Conservation (phyloP, 2,329 filamentous ascomycete species). For the Neocatenulostroma microsporum region DNA sequence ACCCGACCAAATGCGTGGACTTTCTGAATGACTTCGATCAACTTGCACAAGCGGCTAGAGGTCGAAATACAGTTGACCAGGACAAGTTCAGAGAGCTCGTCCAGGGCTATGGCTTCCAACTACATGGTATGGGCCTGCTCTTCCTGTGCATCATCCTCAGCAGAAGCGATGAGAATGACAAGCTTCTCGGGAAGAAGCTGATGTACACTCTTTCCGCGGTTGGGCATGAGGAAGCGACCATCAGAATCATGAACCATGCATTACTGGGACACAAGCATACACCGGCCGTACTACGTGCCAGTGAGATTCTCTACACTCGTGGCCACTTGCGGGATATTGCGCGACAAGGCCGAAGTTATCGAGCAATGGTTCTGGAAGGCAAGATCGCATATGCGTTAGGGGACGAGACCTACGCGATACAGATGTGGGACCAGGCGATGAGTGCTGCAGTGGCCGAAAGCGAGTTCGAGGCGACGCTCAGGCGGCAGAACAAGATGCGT, state of each 20-base stretch:
- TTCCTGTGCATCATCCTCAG: slow-evolving; percentile 6
- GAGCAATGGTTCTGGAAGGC: slow-evolving; percentile 25
- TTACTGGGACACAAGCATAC: slow-evolving; percentile 11
- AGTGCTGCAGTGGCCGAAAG: slow-evolving; percentile 13
- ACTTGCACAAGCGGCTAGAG: slow-evolving; percentile 1
- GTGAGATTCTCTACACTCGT: slow-evolving; percentile 13
- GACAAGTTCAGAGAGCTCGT: slow-evolving; percentile 5
- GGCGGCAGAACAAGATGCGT: neutral
- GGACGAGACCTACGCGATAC: slow-evolving; percentile 20
- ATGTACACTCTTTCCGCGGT: slow-evolving; percentile 16
- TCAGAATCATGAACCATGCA: slow-evolving; percentile 19
- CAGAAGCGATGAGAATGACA: slow-evolving; percentile 2
- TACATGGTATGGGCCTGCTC: slow-evolving; percentile 6
- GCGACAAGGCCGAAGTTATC: slow-evolving; percentile 14
- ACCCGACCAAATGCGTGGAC: neutral
- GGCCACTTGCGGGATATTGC: slow-evolving; percentile 19
- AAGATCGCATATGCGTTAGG: slow-evolving; percentile 19
- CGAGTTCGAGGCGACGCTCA: neutral
- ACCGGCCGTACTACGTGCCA: slow-evolving; percentile 11
- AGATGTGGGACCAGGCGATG: slow-evolving; percentile 22
- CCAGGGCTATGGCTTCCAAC: slow-evolving; percentile 3
- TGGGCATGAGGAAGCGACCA: slow-evolving; percentile 19
- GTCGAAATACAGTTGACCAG: slow-evolving; percentile 3
- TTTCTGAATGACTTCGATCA: slow-evolving; percentile 8
- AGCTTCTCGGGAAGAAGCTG: slow-evolving; percentile 17